Evolutionary conservation across 257 asterid genomes (phyloP).

Genomic region (Solanum acaule): DNA sequence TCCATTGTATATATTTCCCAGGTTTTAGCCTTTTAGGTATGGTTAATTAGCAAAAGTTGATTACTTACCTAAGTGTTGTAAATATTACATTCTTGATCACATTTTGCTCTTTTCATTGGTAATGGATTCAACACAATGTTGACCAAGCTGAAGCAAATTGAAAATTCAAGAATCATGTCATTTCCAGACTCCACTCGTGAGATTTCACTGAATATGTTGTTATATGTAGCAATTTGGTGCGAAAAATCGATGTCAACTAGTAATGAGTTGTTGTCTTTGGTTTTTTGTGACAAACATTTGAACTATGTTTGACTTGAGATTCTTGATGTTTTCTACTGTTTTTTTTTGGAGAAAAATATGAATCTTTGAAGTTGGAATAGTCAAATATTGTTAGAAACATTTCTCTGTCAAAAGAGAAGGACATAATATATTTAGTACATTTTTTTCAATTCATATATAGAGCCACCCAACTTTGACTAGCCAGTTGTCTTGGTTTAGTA

Average conservation of each 20-base stretch:
- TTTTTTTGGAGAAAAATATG: neutral
- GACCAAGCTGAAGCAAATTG: neutral
- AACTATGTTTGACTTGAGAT: neutral
- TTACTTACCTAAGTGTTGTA: conserved; percentile 2
- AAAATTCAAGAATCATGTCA: neutral
- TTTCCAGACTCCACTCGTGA: rapidly evolving
- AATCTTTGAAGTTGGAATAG: neutral
- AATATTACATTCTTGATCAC: neutral
- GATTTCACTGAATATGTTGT: neutral
- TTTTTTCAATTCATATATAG: neutral
- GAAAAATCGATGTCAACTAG: neutral
- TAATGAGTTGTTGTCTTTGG: neutral
- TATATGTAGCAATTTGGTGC: neutral
- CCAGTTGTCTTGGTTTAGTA: neutral
- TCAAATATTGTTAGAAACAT: neutral
- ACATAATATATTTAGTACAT: neutral
- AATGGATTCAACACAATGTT: neutral
- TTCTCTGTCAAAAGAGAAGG: neutral
- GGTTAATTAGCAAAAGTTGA: neutral
- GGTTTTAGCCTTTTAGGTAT: neutral
- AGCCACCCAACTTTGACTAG: neutral
- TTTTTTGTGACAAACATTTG: neutral
- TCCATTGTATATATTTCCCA: neutral
- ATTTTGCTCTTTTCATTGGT: neutral
- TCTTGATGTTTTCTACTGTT: neutral